These are phyloP conservation scores for Cladosporium sp. DNA, from an alignment of 2,329 filamentous ascomycete species.

Conservation along the genomic window DNA sequence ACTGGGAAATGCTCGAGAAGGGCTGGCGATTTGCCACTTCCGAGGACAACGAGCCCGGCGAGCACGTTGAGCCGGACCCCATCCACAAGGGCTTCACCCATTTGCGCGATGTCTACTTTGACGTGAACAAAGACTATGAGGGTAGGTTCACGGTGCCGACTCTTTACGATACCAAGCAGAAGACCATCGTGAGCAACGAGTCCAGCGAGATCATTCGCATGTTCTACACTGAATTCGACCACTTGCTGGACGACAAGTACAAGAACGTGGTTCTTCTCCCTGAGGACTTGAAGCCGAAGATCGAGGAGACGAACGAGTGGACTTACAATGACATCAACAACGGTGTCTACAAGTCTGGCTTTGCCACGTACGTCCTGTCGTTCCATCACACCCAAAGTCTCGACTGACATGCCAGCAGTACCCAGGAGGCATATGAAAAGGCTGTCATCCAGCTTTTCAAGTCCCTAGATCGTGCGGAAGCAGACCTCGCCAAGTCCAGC, in stretches of 20 bases:
- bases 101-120: conserved; percentile 78
- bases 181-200: conserved; percentile 86
- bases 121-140: conserved; percentile 67
- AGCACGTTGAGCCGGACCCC: conserved; percentile 61
- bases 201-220: conserved; percentile 90
- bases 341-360: conserved; percentile 54
- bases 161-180: conserved; percentile 74
- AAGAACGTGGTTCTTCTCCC: conserved; percentile 49
- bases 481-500: conserved; percentile 41
- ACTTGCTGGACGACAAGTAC: conserved; percentile 46
- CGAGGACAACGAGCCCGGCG: conserved; percentile 60
- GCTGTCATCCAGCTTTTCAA: conserved; percentile 49
- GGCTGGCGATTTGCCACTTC: conserved; percentile 80
- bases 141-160: conserved; percentile 87
- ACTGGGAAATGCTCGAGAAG: conserved; percentile 80
- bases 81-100: conserved; percentile 68
- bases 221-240: conserved; percentile 79
- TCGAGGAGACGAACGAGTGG: conserved; percentile 54
- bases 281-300: conserved; percentile 44
- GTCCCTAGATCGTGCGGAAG: conserved; percentile 51
- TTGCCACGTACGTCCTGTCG: conserved; percentile 43
- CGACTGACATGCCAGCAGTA: conserved; percentile 26
- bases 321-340: conserved; percentile 56
- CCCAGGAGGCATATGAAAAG: conserved; percentile 52
- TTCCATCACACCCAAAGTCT: neutral